These are phyloP conservation scores for Cladosporium sp. DNA, from an alignment of 2,329 filamentous ascomycete species.

Conservation along the genomic window DNA sequence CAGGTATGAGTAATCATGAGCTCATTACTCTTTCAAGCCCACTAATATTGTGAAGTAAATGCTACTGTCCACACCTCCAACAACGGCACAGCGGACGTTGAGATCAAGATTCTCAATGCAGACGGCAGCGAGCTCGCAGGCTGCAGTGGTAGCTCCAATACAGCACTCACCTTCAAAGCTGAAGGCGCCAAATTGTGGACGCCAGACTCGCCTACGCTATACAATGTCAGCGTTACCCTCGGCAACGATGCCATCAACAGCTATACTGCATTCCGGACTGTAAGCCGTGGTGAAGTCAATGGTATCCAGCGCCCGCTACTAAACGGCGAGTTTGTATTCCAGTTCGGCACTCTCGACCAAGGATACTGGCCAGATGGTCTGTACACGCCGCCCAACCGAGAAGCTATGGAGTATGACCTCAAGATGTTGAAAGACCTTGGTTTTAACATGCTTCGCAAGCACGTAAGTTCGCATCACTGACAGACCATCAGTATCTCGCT, in stretches of 20 bases:
- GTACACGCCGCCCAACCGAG: constrained; percentile 60
- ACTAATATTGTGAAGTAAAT: constrained; percentile 21
- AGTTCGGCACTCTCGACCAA: constrained; percentile 67
- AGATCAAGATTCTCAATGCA: constrained; percentile 33
- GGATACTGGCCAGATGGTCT: constrained; percentile 70
- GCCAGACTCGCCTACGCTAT: constrained; percentile 60
- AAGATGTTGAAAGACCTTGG: constrained; percentile 62
- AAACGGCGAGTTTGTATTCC: constrained; percentile 65
- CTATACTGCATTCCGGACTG: constrained; percentile 67
- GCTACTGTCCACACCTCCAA: constrained; percentile 50
- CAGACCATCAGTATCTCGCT: background rate
- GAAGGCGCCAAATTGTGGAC: constrained; percentile 60
- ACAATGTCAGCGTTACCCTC: constrained; percentile 59
- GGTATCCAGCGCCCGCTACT: constrained; percentile 60
- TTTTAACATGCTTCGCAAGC: constrained; percentile 69
- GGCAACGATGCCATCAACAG: constrained; percentile 57
- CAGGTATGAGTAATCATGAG: constrained; percentile 4
- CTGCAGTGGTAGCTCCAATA: constrained; percentile 48
- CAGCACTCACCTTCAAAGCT: constrained; percentile 56
- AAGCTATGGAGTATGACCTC: constrained; percentile 66
- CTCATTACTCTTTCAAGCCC: background rate
- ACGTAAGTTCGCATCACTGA: constrained; percentile 49
- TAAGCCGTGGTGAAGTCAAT: constrained; percentile 56
- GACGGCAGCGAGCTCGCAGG: constrained; percentile 40
- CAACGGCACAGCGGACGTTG: constrained; percentile 35